Evolutionary conservation across 257 asterid species (phyloP).

Genomic region (Leonotis leonurus): DNA sequence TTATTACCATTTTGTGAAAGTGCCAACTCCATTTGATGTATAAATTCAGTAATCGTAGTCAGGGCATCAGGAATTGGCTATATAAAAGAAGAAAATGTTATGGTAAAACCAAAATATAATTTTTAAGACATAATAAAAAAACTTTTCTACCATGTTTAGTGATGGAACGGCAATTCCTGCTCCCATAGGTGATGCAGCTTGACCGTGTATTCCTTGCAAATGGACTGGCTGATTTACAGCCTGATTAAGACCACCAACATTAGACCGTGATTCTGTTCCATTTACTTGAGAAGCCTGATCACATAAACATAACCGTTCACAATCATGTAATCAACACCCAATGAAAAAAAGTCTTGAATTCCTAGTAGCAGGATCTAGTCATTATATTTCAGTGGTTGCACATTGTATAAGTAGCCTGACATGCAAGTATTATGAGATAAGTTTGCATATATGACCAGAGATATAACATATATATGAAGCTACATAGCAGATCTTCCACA

Average conservation of each 20-base stretch:
- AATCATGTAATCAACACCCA: conserved; percentile 1
- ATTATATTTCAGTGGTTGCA: not conserved
- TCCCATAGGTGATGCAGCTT: conserved; percentile 53
- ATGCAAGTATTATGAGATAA: too few relatives aligned
- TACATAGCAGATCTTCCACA: not conserved
- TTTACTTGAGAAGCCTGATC: conserved; percentile 42
- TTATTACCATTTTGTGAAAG: conserved; percentile 57
- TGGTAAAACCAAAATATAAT: not conserved
- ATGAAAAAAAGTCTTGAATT: not conserved
- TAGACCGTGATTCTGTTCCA: conserved; percentile 42
- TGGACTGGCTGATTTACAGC: too few relatives aligned
- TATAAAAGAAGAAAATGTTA: conserved; percentile 14
- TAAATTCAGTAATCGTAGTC: conserved; percentile 67
- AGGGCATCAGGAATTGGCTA: conserved; percentile 89
- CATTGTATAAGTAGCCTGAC: too few relatives aligned
- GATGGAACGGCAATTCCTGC: conserved; percentile 60
- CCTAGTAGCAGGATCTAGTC: not conserved
- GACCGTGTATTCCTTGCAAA: conserved; percentile 42
- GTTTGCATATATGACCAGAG: too few relatives aligned
- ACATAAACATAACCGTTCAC: not conserved
- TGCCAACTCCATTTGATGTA: conserved; percentile 66
- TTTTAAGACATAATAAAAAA: not conserved
- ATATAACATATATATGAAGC: not conserved
- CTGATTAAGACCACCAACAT: conserved; percentile 45
- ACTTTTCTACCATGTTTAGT: conserved; percentile 47